These are phyloP conservation scores for Pharnaceum exiguum DNA, from an alignment of 148 eudicot species.

Conservation along the genomic window DNA sequence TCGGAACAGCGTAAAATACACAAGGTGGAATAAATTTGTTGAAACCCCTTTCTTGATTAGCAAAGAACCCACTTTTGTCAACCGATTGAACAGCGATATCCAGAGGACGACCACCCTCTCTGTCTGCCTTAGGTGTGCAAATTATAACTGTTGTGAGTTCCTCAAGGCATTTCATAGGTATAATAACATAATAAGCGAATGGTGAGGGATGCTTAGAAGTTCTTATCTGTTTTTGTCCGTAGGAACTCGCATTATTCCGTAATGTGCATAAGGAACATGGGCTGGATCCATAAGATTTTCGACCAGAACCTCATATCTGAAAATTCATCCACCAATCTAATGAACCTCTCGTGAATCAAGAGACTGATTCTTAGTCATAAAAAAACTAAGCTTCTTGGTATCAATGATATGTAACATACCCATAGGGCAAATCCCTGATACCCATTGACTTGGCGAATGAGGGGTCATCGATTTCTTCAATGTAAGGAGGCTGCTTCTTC, in stretches of 20 bases:
- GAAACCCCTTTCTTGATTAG: slow-evolving; percentile 37
- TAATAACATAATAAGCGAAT: not conserved
- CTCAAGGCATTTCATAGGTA: not conserved
- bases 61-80: slow-evolving; percentile 55
- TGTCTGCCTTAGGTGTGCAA: slow-evolving; percentile 38
- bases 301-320: slow-evolving; percentile 74
- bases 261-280: slow-evolving; percentile 89
- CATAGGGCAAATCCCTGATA: slow-evolving; percentile 66
- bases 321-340: not conserved
- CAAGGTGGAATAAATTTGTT: slow-evolving; percentile 66
- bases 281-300: slow-evolving; percentile 98
- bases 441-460: slow-evolving; percentile 48
- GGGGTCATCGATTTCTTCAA: slow-evolving; percentile 75
- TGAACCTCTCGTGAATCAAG: not conserved
- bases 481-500: slow-evolving; percentile 50
- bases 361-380: not conserved
- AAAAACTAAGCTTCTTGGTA: not conserved
- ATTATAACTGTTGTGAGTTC: not conserved
- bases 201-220: not conserved
- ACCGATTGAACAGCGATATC: slow-evolving; percentile 44
- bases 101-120: slow-evolving; percentile 86
- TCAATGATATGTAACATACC: slow-evolving; percentile 29
- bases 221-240: slow-evolving; percentile 23
- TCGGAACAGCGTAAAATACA: slow-evolving; percentile 38
- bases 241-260: slow-evolving; percentile 53